phyloP scores from a whole-genome alignment of 2,329 filamentous ascomycete genomes.

The Trichoderma pleuroti region DNA sequence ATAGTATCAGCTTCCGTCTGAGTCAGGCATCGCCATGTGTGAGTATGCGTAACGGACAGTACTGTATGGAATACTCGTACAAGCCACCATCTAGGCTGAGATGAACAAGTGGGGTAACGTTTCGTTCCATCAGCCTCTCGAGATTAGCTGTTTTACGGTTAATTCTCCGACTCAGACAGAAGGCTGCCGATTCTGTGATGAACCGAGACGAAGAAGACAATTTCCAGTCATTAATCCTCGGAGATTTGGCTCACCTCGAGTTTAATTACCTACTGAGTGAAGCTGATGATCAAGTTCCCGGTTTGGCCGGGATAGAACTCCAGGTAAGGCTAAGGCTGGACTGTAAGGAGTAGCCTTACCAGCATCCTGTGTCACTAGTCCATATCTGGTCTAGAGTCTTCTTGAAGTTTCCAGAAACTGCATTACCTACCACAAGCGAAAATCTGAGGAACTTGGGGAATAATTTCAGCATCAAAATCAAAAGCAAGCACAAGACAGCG shows the following conservation, averaged over 20 bases:
- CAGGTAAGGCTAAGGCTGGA: not conserved
- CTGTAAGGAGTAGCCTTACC: not conserved
- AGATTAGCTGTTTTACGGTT: not conserved
- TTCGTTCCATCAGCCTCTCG: not conserved
- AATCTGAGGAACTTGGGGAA: not conserved
- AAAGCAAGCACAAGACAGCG: not conserved
- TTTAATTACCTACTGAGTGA: not conserved
- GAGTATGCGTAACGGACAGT: not conserved
- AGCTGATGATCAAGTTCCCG: not conserved
- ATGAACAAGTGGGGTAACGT: conserved; percentile 17
- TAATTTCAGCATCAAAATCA: not conserved
- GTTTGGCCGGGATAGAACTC: not conserved
- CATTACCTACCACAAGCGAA: conserved; percentile 26
- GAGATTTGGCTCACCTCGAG: not conserved
- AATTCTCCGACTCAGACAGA: not conserved
- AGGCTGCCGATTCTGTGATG: not conserved
- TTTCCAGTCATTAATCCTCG: not conserved
- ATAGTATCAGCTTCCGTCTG: not conserved
- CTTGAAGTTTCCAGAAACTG: conserved; percentile 43
- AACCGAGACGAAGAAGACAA: not conserved
- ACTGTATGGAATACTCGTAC: not conserved
- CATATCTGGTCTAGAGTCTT: conserved; percentile 24
- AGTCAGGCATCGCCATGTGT: not conserved
- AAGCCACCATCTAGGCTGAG: not conserved
- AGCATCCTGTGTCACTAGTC: conserved; percentile 25